Conservation (phyloP, 139 green algal genomes). For the Chlamydomonas sp. region DNA sequence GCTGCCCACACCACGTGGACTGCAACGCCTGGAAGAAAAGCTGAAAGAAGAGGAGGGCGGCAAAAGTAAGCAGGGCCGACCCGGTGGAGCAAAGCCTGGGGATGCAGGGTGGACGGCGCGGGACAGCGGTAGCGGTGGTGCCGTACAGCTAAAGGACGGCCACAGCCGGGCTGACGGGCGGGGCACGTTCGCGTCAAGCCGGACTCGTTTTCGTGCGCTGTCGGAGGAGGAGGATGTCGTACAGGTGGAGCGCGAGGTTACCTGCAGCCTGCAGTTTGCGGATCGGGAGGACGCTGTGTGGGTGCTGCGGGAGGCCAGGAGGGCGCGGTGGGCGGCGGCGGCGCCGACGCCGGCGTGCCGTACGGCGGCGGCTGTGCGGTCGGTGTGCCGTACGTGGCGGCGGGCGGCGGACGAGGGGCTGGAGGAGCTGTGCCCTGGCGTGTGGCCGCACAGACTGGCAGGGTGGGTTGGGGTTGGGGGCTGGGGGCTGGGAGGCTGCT, state of each 20-base stretch:
- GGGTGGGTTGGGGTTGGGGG: neutral
- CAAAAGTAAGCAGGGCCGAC: neutral
- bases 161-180: no score
- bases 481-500: neutral
- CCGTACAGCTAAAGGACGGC: no score
- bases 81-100: no score
- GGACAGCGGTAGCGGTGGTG: no score
- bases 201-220: no score
- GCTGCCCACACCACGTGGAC: conserved; percentile 11
- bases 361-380: conserved; percentile 10
- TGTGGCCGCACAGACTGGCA: conserved; percentile 14
- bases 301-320: neutral
- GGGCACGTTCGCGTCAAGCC: no score
- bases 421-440: neutral
- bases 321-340: neutral
- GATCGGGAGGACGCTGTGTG: neutral
- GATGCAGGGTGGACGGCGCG: no score
- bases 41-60: neutral
- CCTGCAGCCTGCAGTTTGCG: no score
- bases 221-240: no score
- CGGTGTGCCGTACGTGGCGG: conserved; percentile 22
- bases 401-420: conserved; percentile 21
- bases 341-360: conserved; percentile 1
- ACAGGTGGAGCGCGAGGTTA: no score
- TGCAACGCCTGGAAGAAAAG: neutral